A percentile compares a stretch with the other conserved stretches of the same genome.
phyloP scores from a whole-genome alignment of 2,329 filamentous ascomycete species.

The Colletotrichum neosansevieriae region DNA sequence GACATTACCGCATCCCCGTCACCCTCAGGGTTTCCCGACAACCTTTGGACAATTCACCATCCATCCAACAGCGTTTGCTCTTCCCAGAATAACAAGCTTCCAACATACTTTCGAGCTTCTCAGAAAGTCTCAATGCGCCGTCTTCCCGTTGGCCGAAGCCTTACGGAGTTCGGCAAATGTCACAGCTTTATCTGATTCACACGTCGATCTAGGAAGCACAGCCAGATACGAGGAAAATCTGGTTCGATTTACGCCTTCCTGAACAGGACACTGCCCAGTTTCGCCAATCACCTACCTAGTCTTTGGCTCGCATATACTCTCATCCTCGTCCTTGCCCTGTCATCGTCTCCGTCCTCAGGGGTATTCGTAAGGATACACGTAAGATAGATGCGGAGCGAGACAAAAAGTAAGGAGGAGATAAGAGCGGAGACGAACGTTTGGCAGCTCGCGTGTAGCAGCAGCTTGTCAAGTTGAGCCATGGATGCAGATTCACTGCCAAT shows the following conservation, averaged over 20 bases:
- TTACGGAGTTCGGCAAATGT: conserved; percentile 12
- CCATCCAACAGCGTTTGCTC: neutral
- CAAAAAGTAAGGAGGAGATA: neutral
- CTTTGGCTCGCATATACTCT: neutral
- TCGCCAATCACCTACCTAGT: neutral
- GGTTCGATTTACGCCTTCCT: neutral
- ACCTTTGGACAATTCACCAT: conserved; percentile 8
- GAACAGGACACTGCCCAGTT: neutral
- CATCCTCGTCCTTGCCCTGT: neutral
- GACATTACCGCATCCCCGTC: conserved; percentile 7
- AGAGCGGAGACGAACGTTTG: neutral
- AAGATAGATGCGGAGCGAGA: neutral
- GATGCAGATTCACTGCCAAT: neutral
- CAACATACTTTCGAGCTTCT: conserved; percentile 7
- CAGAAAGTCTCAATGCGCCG: conserved; percentile 30
- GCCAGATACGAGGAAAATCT: neutral
- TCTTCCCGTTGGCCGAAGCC: neutral
- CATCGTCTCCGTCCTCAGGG: neutral
- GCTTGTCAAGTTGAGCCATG: conserved; percentile 21
- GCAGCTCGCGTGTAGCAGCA: neutral
- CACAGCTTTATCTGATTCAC: conserved; percentile 4
- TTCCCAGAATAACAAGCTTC: conserved; percentile 22
- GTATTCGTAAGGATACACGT: neutral
- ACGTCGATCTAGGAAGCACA: neutral
- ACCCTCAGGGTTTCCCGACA: neutral